Evolutionary conservation across 306 rosid genomes (phyloP).

Genomic region (Alnus glutinosa): DNA sequence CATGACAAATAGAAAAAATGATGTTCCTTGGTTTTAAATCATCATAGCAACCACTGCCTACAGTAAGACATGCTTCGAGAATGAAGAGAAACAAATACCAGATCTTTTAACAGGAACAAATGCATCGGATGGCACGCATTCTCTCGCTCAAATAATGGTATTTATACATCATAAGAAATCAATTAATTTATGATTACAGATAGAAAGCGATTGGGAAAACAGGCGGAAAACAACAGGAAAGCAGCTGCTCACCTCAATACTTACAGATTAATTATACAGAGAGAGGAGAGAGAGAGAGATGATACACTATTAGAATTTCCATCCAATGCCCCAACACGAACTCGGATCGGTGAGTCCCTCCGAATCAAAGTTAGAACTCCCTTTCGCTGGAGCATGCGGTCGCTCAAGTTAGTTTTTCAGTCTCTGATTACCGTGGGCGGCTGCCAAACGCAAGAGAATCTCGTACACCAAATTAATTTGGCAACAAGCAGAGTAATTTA

Average conservation of each 20-base stretch:
- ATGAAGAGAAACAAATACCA: not conserved
- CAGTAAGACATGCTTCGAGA: not conserved
- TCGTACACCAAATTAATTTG: not conserved
- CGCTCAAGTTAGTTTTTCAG: not conserved
- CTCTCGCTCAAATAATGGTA: constrained; percentile 24
- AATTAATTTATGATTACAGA: constrained; percentile 13
- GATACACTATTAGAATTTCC: constrained; percentile 3
- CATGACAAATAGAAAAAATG: not conserved
- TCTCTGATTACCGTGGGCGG: not conserved
- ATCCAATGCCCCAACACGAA: not conserved
- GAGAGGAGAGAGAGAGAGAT: not conserved
- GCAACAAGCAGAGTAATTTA: constrained; percentile 9
- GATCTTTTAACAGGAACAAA: not conserved
- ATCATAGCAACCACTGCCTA: not conserved
- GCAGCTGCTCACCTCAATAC: constrained; percentile 23
- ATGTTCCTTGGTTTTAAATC: not conserved
- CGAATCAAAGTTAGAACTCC: not conserved
- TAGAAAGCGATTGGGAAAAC: not conserved
- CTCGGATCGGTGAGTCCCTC: not conserved
- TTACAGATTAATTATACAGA: constrained; percentile 26
- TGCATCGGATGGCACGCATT: not conserved
- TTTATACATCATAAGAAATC: constrained; percentile 31
- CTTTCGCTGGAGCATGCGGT: not conserved
- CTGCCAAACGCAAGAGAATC: not conserved
- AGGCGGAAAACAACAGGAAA: constrained; percentile 1